These are phyloP conservation scores for Circinella minor DNA, from an alignment of 371 early-diverging fungal species.

Conservation along the genomic window DNA sequence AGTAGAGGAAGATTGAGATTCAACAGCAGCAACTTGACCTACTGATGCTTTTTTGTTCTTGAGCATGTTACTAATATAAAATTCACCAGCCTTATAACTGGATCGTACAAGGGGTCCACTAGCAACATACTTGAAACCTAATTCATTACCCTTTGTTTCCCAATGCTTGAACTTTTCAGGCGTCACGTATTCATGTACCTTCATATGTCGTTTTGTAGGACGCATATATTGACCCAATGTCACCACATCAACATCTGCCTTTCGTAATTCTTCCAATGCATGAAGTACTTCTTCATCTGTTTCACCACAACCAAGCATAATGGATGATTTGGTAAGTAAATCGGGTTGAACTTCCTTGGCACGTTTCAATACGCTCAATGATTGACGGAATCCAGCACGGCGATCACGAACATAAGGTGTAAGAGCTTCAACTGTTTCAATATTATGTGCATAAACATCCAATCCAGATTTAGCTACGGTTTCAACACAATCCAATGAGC, in stretches of 20 bases:
- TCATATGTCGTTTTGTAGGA: constrained; percentile 98
- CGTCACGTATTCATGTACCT: constrained; percentile 92
- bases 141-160: constrained; percentile 78
- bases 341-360: constrained; percentile 82
- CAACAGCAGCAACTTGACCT: background rate
- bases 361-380: constrained; percentile 84
- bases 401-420: constrained; percentile 94
- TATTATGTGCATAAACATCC: constrained; percentile 98
- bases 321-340: constrained; percentile 94
- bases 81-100: constrained; percentile 98
- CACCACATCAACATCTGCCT: constrained; percentile 90
- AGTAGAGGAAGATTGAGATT: background rate
- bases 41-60: constrained; percentile 48
- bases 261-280: constrained; percentile 86
- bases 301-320: constrained; percentile 98
- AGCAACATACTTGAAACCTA: constrained; percentile 97
- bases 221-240: constrained; percentile 99
- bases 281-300: constrained; percentile 91
- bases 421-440: constrained; percentile 95
- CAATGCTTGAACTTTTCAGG: constrained; percentile 94
- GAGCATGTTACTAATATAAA: constrained; percentile 90
- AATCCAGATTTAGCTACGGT: constrained; percentile 88
- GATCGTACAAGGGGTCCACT: constrained; percentile 95
- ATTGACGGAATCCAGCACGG: constrained; percentile 93
- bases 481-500: constrained; percentile 77